Conservation (phyloP, 1,284 basidiomycete genomes). For the Austropuccinia psidii region DNA sequence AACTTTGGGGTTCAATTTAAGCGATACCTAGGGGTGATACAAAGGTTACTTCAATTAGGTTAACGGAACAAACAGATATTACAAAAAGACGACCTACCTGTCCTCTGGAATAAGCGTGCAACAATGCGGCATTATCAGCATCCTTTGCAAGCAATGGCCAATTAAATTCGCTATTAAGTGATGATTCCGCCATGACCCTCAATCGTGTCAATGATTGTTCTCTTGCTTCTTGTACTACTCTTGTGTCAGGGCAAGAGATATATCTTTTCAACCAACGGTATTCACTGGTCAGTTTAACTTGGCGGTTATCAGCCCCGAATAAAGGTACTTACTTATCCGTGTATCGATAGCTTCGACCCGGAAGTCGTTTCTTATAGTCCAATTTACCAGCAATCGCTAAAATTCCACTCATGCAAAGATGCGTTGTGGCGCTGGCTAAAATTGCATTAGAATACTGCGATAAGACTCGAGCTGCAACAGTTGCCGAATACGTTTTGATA, state of each 20-base stretch:
- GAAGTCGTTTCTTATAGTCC: conserved; percentile 26
- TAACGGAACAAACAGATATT: no score
- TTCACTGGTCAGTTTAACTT: no score
- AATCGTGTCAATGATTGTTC: not conserved
- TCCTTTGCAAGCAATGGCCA: conserved; percentile 33
- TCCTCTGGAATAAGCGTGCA: conserved; percentile 31
- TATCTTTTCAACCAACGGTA: not conserved
- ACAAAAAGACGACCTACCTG: not conserved
- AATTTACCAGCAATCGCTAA: conserved; percentile 18
- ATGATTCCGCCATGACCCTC: not conserved
- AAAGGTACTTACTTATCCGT: conserved; percentile 27
- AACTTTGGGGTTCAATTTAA: not conserved
- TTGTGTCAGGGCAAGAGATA: conserved; percentile 12
- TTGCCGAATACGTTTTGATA: conserved; percentile 25
- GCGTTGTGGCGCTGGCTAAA: conserved; percentile 10
- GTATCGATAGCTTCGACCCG: conserved; percentile 35
- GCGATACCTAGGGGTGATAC: not conserved
- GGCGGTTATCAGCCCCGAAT: not conserved
- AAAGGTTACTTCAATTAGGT: not conserved
- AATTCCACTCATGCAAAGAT: conserved; percentile 19
- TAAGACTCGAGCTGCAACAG: conserved; percentile 19
- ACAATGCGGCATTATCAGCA: conserved; percentile 24
- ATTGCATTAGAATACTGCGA: conserved; percentile 17
- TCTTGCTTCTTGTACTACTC: not conserved
- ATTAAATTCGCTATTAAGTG: not conserved